Base-by-base conservation (phyloP, 2,329 filamentous ascomycete genomes). In the Ceratocystis harringtonii region DNA sequence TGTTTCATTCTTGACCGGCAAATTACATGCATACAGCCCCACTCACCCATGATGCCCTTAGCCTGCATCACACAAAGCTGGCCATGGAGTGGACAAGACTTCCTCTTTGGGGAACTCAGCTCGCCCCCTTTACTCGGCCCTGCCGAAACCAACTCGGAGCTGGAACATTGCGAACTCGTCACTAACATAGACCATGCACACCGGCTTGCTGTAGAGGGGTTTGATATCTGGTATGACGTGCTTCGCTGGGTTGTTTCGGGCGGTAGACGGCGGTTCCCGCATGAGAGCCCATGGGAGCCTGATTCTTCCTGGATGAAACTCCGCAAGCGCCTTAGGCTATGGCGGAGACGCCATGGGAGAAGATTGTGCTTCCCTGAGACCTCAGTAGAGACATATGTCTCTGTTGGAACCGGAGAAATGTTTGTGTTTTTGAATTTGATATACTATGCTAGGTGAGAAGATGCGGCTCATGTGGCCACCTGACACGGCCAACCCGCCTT, bases 1-100 rank as follows among this genome's bases (percentile, higher is more conserved):
- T 78, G 77, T 67, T 78, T 78, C 64, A 74, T 79, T 36, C 75
- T 79, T 72, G 76, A 78, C 66, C 75, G 76, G 8, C 74, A 77
- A 62, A 72, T 79, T 45, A 76, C 76, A 45, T 78, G 75, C 1
- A 76, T 76, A 0, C 76, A 73, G 0, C 75, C 76, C 28, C 74
- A 75, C 6, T 73, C 74, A 0, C 73, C 72, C 3, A 74, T 75
- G 71, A 70, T 76, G 0, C 72, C 73, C 3, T 71, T 75, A 68
- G 69, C 70, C 0, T 72, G 75, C 10, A 75, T 76, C 73, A 66
- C 69, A 0, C 75, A 74, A 52, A 69, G 74, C 30, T 72, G 72
- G 36, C 0, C 70, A 71, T 62, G 55, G 8, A 73, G 69, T 69
- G 71, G 74, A 52, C 69, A 74, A 2, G 76, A 78, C 52, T 77